Base-by-base conservation (phyloP, 2,329 filamentous ascomycete genomes). In the Fusarium guadeloupense region DNA sequence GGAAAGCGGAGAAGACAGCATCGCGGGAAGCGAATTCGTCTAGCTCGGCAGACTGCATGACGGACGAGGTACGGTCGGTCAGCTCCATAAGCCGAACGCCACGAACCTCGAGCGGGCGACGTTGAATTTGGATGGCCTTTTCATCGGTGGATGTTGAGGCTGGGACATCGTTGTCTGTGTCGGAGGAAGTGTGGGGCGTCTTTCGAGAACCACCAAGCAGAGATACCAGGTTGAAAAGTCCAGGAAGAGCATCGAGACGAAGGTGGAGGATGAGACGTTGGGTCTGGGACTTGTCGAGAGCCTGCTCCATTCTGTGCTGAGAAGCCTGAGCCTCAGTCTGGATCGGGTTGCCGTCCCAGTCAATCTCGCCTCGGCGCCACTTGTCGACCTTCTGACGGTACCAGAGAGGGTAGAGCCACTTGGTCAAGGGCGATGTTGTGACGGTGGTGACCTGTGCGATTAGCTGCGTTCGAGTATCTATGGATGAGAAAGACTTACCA, bases 11-110 rank as follows among this genome's bases (percentile, higher is more conserved):
- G 49, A 97, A 87, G 5, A 98, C 89, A 0, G 94, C 92, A 69
- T 98, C 94, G 68, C 85, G 83, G 7, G 84, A 81, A 21, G 85
- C 85, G 58, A 87, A 84, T 42, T 95, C 91, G 33, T 93, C 89
- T 4, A 89, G 83, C 70, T 96, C 92, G 0, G 92, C 89, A 10
- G 96, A 92, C 68, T 92, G 89, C 94, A 98, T 98, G 68, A 97
- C 94, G 16, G 93, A 93, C 1, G 94, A 97, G 35, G 92, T 90
- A 83, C 94, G 92, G 68, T 97, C 93, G 0, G 92, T 96, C 12
- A 98, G 84, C 71, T 96, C 91, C 42, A 96, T 78, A 14, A 98
- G 83, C 13, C 93, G 89, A n/a, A 97, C 78, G 26, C 93, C 94
- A 68, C 96, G 92, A 0, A 70, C 68, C 44, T 70, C 62, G 14